Evolutionary conservation across 441 rosid species (phyloP), one percentile per base, ranked within the genome.

Genomic region (Arabidopsis hybrid): DNA sequence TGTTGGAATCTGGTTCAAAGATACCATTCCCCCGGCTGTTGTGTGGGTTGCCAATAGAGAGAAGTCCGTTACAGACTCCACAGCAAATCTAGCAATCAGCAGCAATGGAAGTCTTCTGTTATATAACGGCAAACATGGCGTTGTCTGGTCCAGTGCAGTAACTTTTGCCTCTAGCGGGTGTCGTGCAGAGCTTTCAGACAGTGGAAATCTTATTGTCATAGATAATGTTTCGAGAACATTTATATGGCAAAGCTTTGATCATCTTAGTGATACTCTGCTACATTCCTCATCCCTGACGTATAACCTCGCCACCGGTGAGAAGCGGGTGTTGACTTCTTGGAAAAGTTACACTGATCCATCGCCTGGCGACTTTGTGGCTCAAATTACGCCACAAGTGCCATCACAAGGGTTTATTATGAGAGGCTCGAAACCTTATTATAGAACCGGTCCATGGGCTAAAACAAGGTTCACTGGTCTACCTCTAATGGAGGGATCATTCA

Each of bases 1-100:
- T 50, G 40, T 81, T 5, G 88, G 88, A 74, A 86, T 86, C 55
- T 84, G 87, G 88, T 83, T 64, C 53, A 84, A 73, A 49, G 60
- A 55, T 21, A 40, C 21, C 2, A 34, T 1, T 43, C 83, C 26
- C 0, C 6, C 7, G 46, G 47, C 8, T 7, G 85, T 36, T 74
- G 71, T 76, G 51, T 76, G 79, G 79, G 75, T 76, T 34, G 79
- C 79, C 1, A 76, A 76, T 69, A 62, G 67, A 70, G 67, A 76
- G 31, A 64, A 29, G 0, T 67, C 71, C 3, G 45, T 71, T 40
- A 71, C 76, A 58, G 72, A 71, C 17, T 49, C 77, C 55, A 49
- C 34, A 1, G 58, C 43, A 9, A 65, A 8, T 59, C 68, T 77
- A 40, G 4, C 8, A 32, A 71, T 77, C 39, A 65, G 21, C 62